Base-by-base conservation (phyloP, 331 rosid species). In the Prunus yedoensis region DNA sequence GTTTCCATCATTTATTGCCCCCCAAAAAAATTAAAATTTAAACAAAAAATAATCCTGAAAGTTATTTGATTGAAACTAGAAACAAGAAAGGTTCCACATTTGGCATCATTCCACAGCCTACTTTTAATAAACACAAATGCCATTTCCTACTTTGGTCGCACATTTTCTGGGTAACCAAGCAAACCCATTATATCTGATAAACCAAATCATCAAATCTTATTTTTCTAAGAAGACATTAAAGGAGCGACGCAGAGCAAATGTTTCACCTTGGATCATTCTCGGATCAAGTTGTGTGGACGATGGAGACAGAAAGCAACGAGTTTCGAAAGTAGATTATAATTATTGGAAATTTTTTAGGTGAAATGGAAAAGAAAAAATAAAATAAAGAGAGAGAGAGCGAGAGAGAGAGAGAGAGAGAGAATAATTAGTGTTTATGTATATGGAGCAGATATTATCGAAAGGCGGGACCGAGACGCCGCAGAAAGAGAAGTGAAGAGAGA, bases 401-500 rank as follows among this genome's bases (percentile, higher is more conserved):
- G 30, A 28, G 30, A 28, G 30, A 28, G 30, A 30, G 6, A 46
- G n/a, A 7, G 67, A 3, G 72, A 15, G 57, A n/a, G 17, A 73
- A 74, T 10, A 46, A 68, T 16, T 49, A 30, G 71, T 28, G 18
- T 21, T 20, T 3, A 30, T 30, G 32, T 30, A 4, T 30, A 30
- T 32, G 5, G 27, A 47, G 14, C 10, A 16, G n/a, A 30, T 10
- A 62, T 28, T 17, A 28, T 43, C 18, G 62, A 17, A 71, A 66
- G 71, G 70, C 86, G 81, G 63, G 80, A 30, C 66, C 85, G 83
- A 86, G 87, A 69, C 83, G 90, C 83, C 89, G 77, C 83, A 65
- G 74, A 80, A 60, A 43, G 57, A n/a, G 50, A 8, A 66, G 18
- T 16, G 50, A 66, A 14, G 27, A 28, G 46, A 51, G 58, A 46